Evolutionary conservation across 2,329 filamentous ascomycete genomes (phyloP).

Genomic region (Claviceps sp.): DNA sequence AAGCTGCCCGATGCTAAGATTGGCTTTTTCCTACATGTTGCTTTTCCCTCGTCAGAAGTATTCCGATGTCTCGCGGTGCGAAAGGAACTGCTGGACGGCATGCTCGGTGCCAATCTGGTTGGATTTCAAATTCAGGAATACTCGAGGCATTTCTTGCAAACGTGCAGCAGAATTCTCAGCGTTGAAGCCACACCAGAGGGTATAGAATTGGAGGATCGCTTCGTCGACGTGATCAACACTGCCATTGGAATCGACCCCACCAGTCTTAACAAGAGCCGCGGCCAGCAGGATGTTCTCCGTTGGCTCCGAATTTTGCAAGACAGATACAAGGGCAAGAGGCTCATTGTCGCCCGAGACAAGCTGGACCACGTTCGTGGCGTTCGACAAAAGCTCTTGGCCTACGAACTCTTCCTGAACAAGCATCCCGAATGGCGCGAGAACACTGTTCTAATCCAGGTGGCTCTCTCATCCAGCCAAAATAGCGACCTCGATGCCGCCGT

Average conservation of each 20-base stretch:
- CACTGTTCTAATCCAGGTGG: constrained; percentile 86
- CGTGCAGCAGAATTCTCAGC: constrained; percentile 80
- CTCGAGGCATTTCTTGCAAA: constrained; percentile 86
- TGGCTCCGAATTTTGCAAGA: constrained; percentile 75
- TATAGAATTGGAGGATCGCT: constrained; percentile 81
- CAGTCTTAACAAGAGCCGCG: constrained; percentile 56
- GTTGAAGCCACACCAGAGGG: constrained; percentile 83
- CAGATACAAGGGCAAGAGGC: constrained; percentile 72
- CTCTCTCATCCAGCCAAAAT: constrained; percentile 79
- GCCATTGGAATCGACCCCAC: constrained; percentile 86
- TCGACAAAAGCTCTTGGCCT: constrained; percentile 82
- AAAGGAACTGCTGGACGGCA: constrained; percentile 77
- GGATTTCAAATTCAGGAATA: constrained; percentile 94
- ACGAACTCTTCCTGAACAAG: constrained; percentile 86
- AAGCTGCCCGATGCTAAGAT: constrained; percentile 88
- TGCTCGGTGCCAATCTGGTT: constrained; percentile 83
- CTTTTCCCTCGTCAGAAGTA: constrained; percentile 91
- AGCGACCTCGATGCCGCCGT: constrained; percentile 77
- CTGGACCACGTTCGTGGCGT: constrained; percentile 87
- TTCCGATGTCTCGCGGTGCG: constrained; percentile 84
- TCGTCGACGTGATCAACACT: constrained; percentile 74
- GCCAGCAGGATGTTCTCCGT: constrained; percentile 56
- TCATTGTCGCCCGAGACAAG: constrained; percentile 90
- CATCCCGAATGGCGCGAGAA: constrained; percentile 82
- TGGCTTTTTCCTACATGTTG: constrained; percentile 88